Percentiles rank a stretch among this genome's conserved stretches.
Evolutionary conservation across 192 early-diverging fungal genomes (phyloP).

Genomic region (Linnemannia zychae): DNA sequence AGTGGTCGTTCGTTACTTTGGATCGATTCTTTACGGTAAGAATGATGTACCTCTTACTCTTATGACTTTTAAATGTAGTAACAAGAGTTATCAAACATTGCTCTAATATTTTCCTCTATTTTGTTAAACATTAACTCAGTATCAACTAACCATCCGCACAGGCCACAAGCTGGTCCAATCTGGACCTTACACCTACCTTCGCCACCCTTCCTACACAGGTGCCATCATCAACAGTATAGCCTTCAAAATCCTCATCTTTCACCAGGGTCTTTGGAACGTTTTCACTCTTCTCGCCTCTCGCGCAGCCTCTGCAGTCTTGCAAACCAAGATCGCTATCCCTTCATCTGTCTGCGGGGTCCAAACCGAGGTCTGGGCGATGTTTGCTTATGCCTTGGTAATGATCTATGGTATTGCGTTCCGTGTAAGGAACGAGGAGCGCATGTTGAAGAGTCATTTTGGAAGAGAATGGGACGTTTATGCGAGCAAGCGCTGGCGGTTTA

Average conservation of each 20-base stretch:
- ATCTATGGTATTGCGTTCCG: background rate
- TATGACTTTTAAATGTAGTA: background rate
- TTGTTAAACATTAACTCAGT: background rate
- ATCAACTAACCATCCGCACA: slow-evolving; percentile 20
- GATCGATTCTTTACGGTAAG: slow-evolving; percentile 38
- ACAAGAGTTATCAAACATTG: background rate
- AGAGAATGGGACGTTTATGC: slow-evolving; percentile 23
- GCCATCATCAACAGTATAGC: background rate
- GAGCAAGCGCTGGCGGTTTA: slow-evolving; percentile 28
- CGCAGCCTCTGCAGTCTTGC: background rate
- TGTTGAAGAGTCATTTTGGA: slow-evolving; percentile 31
- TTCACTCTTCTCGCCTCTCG: background rate
- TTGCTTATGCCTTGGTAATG: background rate
- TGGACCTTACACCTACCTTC: slow-evolving; percentile 32
- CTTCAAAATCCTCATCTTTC: background rate
- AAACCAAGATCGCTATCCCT: background rate
- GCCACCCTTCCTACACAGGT: slow-evolving; percentile 40
- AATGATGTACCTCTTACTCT: background rate
- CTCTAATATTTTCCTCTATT: background rate
- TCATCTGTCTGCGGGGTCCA: background rate
- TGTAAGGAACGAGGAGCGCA: slow-evolving; percentile 24
- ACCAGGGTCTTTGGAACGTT: slow-evolving; percentile 19
- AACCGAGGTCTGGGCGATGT: background rate
- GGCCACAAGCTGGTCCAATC: slow-evolving; percentile 23
- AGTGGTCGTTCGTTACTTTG: slow-evolving; percentile 40